Percentiles rank a stretch among this genome's conserved stretches.
Conservation (phyloP, 2,329 filamentous ascomycete species). For the Xylaria sp. region DNA sequence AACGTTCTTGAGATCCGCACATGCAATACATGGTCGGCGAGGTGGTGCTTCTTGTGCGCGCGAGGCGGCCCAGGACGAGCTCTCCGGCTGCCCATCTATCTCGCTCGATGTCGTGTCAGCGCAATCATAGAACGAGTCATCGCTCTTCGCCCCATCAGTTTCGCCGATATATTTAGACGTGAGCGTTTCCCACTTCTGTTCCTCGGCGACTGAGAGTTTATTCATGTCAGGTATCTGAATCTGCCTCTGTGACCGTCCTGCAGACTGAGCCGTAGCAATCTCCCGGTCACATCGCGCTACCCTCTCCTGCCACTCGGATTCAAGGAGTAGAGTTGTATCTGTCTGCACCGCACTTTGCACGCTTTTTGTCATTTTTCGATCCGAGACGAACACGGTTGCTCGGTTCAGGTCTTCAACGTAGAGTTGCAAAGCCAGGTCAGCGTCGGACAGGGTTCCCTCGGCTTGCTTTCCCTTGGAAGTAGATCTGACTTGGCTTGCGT, state of each 20-base stretch:
- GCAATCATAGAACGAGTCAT: neutral
- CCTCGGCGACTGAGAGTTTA: conserved; percentile 10
- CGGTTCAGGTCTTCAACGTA: conserved; percentile 37
- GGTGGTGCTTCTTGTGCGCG: conserved; percentile 7
- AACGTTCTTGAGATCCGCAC: conserved; percentile 32
- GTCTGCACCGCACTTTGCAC: conserved; percentile 38
- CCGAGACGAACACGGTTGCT: conserved; percentile 31
- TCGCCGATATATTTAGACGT: conserved; percentile 30
- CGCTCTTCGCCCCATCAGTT: conserved; percentile 10
- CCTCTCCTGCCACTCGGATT: conserved; percentile 33
- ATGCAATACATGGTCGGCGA: conserved; percentile 37
- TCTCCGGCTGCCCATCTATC: conserved; percentile 31
- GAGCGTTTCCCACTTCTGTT: conserved; percentile 37
- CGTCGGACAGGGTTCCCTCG: conserved; percentile 36
- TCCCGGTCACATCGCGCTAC: conserved; percentile 32
- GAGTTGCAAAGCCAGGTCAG: conserved; percentile 39
- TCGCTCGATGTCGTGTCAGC: neutral
- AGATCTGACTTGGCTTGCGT: conserved; percentile 10
- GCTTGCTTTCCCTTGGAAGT: conserved; percentile 40
- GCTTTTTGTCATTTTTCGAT: conserved; percentile 43
- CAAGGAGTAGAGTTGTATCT: conserved; percentile 36
- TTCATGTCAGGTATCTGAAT: neutral
- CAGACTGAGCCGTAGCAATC: conserved; percentile 23
- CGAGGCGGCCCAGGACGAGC: conserved; percentile 40
- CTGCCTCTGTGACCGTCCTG: neutral